Base-by-base conservation (phyloP, 2,329 filamentous ascomycete species). In the Stemphylium lycopersici region DNA sequence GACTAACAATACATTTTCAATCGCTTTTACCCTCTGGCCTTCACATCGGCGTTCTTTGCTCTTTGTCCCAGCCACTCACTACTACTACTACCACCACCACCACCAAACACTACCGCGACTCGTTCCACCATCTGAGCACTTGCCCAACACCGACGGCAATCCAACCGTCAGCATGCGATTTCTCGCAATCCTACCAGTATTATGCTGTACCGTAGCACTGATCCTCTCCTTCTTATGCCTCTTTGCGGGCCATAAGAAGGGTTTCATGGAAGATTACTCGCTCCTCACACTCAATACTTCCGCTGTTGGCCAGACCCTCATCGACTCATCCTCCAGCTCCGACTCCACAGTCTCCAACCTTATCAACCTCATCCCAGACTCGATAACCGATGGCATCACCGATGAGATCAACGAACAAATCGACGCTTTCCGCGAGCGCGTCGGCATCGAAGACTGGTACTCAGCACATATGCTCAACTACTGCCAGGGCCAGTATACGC, bases 361-460 rank as follows among this genome's bases (percentile, higher is more conserved):
- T 42, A 62, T 76, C 45, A 67, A 76, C 56, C 60, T 69, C 38
- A 68, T 77, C 43, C 69, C 72, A 37, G 65, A 76, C 53, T 62
- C 69, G 32, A 67, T 77, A 44, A 68, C 72, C 41, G 62, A 74
- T 57, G 52, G 62, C 53, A 62, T 79, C 48, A 70, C 58, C 38
- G 40, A 52, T 10, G 46, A 54, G 33, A 68, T 73, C 59, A 62
- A 77, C 52, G 65, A 74, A 49, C 69, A 75, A 33, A 69, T 83
- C 49, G 74, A 80, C 63, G 70, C 80, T 50, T 67, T 83, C 22
- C 78, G 80, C 16, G 69, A 78, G 40, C 70, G 77, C 15, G 72
- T 86, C 13, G 82, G 83, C 33, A 76, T 87, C 32, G 77, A 83
- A 36, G 81, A 87, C 70, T 88, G 84, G 72, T 88, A 88, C 75